Evolutionary conservation across 345 rosid genomes (phyloP).

Genomic region (Boechera stricta): DNA sequence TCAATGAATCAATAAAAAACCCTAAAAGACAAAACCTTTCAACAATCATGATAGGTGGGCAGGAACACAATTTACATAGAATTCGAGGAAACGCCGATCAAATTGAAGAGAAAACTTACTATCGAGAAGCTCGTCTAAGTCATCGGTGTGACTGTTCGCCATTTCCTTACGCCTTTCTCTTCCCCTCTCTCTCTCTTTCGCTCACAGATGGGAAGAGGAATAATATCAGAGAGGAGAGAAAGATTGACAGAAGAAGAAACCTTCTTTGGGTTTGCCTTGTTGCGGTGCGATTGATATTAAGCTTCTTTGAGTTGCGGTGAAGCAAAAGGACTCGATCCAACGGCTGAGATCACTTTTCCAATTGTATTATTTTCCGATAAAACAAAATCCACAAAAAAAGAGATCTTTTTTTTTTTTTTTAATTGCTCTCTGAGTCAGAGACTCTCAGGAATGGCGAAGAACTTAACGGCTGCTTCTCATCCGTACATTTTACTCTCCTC

Average conservation of each 20-base stretch:
- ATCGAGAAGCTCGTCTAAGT: slow-evolving; percentile 94
- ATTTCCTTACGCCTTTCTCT: slow-evolving; percentile 36
- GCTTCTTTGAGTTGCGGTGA: slow-evolving; percentile 25
- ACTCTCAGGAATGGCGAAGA: background rate
- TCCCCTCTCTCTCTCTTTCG: background rate
- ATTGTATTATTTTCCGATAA: background rate
- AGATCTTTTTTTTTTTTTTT: too few relatives aligned
- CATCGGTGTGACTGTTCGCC: slow-evolving; percentile 69
- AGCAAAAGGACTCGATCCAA: slow-evolving; percentile 30
- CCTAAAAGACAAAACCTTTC: slow-evolving; percentile 22
- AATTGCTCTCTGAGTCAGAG: background rate
- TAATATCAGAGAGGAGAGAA: slow-evolving; percentile 1
- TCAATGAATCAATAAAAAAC: background rate
- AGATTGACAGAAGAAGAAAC: slow-evolving; percentile 35
- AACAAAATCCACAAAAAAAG: background rate
- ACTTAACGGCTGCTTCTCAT: background rate
- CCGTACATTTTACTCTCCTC: background rate
- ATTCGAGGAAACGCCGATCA: background rate
- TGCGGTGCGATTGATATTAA: slow-evolving; percentile 35
- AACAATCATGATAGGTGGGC: slow-evolving; percentile 1
- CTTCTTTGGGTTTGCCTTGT: slow-evolving; percentile 27
- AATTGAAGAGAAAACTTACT: slow-evolving; percentile 52
- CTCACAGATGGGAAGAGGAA: slow-evolving; percentile 28
- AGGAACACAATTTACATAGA: background rate
- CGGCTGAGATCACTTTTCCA: slow-evolving; percentile 24